These are phyloP conservation scores for Aspergillus fumigatiaffinis DNA, from an alignment of 2,329 filamentous ascomycete genomes.

Conservation along the genomic window DNA sequence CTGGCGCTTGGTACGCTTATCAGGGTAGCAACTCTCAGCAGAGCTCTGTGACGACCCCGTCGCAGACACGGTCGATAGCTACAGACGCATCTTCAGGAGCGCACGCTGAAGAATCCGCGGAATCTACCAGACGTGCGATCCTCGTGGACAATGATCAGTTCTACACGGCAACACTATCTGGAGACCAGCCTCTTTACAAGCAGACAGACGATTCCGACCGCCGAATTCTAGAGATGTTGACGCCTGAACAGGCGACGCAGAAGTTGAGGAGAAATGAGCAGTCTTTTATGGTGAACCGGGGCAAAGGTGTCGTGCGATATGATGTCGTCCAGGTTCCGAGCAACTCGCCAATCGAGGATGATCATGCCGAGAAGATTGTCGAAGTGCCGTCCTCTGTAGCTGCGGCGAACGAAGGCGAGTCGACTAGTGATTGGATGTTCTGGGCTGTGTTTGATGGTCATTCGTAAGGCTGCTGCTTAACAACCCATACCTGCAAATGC, in stretches of 20 bases:
- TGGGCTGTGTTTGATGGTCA: conserved; percentile 99
- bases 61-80: conserved; percentile 23
- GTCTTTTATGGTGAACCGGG: conserved; percentile 84
- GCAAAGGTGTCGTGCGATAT: conserved; percentile 87
- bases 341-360: conserved; percentile 97
- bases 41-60: conserved; percentile 21
- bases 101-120: conserved; percentile 42
- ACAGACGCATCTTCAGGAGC: conserved; percentile 21
- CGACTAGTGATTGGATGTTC: conserved; percentile 94
- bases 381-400: conserved; percentile 67
- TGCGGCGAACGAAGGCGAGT: conserved; percentile 51
- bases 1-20: conserved; percentile 49
- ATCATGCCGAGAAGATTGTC: conserved; percentile 97
- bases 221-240: conserved; percentile 92
- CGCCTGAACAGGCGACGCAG: conserved; percentile 85
- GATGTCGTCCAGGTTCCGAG: conserved; percentile 91
- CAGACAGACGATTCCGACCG: conserved; percentile 78
- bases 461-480: conserved; percentile 55
- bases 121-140: conserved; percentile 63
- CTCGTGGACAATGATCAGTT: conserved; percentile 88
- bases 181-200: conserved; percentile 84
- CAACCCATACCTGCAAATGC: neutral
- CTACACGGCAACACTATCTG: conserved; percentile 80
- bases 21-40: conserved; percentile 32
- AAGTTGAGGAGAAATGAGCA: conserved; percentile 86